phyloP scores from a whole-genome alignment of 1,284 basidiomycete genomes.

The Trichosporon sp. region DNA sequence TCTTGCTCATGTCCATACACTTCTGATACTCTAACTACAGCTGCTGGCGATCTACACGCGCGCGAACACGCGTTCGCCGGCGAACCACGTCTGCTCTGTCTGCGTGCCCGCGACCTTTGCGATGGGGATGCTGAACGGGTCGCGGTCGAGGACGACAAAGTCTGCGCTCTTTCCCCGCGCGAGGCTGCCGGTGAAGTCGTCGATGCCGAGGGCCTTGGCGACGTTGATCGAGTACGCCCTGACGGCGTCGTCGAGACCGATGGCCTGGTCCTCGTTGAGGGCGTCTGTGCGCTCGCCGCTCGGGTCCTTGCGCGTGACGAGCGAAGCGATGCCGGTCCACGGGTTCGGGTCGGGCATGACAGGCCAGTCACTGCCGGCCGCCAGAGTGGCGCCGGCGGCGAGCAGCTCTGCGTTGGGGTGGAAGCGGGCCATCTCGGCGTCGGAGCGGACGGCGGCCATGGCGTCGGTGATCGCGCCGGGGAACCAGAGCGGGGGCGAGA shows the following conservation, averaged over 20 bases:
- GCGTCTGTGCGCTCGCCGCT: not conserved
- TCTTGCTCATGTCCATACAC: too few relatives aligned
- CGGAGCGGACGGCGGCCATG: not conserved
- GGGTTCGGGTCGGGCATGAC: slow-evolving; percentile 9
- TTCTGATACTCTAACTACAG: not conserved
- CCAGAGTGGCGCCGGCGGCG: not conserved
- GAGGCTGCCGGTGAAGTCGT: not conserved
- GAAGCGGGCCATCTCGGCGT: slow-evolving; percentile 3
- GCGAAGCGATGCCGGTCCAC: not conserved
- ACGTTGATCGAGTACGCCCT: slow-evolving; percentile 8
- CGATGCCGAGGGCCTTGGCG: slow-evolving; percentile 6
- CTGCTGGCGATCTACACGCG: not conserved
- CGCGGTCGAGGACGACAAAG: slow-evolving; percentile 9
- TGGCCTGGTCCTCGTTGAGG: not conserved
- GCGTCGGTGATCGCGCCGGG: slow-evolving; percentile 1
- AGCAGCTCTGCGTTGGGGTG: not conserved
- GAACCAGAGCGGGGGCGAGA: slow-evolving; percentile 4
- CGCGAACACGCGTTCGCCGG: slow-evolving; percentile 1
- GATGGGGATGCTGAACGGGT: not conserved
- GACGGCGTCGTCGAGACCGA: not conserved
- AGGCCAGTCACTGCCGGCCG: slow-evolving; percentile 5
- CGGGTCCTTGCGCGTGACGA: slow-evolving; percentile 6
- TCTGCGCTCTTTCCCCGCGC: slow-evolving; percentile 8
- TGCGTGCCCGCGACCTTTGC: slow-evolving; percentile 3
- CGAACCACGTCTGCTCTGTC: slow-evolving; percentile 9